phyloP scores from a whole-genome alignment of 2,329 filamentous ascomycete genomes.

The Aureobasidium namibiae region DNA sequence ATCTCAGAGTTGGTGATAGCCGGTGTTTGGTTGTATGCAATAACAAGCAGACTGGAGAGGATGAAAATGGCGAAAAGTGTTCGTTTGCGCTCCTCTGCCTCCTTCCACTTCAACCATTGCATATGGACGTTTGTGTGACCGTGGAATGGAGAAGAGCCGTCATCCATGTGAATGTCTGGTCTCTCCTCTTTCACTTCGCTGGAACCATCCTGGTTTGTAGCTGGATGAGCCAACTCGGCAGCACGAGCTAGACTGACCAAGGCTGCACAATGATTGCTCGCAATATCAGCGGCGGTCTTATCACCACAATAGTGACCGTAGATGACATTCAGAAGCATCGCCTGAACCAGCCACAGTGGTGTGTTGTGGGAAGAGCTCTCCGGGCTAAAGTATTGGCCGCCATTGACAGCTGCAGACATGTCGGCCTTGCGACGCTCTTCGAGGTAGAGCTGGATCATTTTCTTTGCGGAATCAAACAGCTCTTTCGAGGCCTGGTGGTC shows the following conservation, averaged over 20 bases:
- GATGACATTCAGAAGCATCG: conserved; percentile 92
- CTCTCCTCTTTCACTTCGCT: conserved; percentile 13
- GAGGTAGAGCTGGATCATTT: conserved; percentile 87
- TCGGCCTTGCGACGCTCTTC: conserved; percentile 85
- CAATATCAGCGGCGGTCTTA: conserved; percentile 82
- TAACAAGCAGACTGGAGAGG: conserved; percentile 81
- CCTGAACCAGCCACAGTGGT: conserved; percentile 90
- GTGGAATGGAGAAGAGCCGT: conserved; percentile 27
- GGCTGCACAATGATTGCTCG: conserved; percentile 83
- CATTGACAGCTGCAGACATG: conserved; percentile 53
- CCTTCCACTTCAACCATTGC: conserved; percentile 84
- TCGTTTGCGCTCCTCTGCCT: conserved; percentile 80
- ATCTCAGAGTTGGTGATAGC: conserved; percentile 93
- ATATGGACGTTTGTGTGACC: conserved; percentile 32
- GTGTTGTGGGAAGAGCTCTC: conserved; percentile 50
- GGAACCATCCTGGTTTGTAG: conserved; percentile 25
- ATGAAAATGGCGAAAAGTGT: conserved; percentile 88
- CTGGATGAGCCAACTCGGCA: conserved; percentile 62
- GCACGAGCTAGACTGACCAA: conserved; percentile 85
- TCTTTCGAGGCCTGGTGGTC: conserved; percentile 73
- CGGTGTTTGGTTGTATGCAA: conserved; percentile 86
- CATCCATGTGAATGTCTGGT: conserved; percentile 50
- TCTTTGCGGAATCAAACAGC: conserved; percentile 87
- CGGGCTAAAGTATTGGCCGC: conserved; percentile 22
- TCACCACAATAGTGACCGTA: conserved; percentile 94